phyloP scores from a whole-genome alignment of 2,329 filamentous ascomycete genomes.

The Claviceps pusilla region DNA sequence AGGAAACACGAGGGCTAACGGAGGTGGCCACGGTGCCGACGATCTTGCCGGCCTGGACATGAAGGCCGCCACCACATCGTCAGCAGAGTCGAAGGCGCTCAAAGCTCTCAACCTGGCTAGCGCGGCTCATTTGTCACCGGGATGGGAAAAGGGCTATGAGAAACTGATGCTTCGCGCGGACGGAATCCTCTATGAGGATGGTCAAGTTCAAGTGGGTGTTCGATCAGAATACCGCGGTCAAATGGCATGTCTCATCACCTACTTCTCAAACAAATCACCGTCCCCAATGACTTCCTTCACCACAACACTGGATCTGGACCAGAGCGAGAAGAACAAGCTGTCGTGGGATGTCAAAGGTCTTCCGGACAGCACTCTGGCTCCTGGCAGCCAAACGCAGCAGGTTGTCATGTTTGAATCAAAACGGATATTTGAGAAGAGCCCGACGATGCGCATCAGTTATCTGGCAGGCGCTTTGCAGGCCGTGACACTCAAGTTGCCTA shows the following conservation, averaged over 20 bases:
- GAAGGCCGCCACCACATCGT: constrained; percentile 42
- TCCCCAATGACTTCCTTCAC: constrained; percentile 80
- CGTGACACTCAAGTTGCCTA: constrained; percentile 76
- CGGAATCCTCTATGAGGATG: constrained; percentile 87
- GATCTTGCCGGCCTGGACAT: constrained; percentile 78
- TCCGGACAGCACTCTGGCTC: constrained; percentile 64
- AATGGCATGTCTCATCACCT: constrained; percentile 86
- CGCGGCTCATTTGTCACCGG: constrained; percentile 80
- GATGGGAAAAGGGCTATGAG: constrained; percentile 86
- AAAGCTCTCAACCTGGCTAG: constrained; percentile 77
- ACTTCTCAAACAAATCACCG: constrained; percentile 88
- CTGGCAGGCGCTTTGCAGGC: constrained; percentile 86
- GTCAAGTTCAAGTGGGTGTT: constrained; percentile 81
- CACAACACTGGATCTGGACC: constrained; percentile 75
- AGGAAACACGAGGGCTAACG: constrained; percentile 27
- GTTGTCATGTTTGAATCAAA: constrained; percentile 89
- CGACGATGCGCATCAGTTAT: constrained; percentile 88
- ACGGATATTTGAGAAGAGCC: constrained; percentile 64
- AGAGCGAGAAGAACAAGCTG: constrained; percentile 47
- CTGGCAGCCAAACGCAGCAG: constrained; percentile 71
- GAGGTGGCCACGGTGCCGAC: constrained; percentile 31
- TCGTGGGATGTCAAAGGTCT: constrained; percentile 79
- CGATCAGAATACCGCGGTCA: constrained; percentile 92
- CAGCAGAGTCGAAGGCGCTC: constrained; percentile 39
- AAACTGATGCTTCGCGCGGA: constrained; percentile 64